Evolutionary conservation across 805 yeast genomes (phyloP).

Genomic region (Ogataea paradorogensis): DNA sequence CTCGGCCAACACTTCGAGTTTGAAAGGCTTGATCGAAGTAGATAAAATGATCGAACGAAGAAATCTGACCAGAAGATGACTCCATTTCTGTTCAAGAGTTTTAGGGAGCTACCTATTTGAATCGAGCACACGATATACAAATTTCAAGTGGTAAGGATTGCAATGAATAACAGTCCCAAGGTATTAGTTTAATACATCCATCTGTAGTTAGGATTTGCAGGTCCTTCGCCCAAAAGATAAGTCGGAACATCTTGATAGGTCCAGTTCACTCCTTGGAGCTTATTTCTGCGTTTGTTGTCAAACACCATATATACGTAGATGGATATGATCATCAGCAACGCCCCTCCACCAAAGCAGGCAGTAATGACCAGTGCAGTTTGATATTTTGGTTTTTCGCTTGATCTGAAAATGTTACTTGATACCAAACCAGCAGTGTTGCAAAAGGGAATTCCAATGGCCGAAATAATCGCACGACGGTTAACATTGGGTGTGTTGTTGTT

Average conservation of each 20-base stretch:
- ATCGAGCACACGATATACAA: too few species aligned
- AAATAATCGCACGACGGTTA: constrained; percentile 43
- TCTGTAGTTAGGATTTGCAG: constrained; percentile 35
- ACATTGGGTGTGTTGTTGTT: constrained; percentile 47
- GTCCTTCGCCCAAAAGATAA: constrained; percentile 41
- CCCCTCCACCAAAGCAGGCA: constrained; percentile 45
- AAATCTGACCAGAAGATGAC: too few species aligned
- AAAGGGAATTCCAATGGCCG: constrained; percentile 50
- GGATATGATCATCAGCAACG: constrained; percentile 31
- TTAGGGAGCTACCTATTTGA: too few species aligned
- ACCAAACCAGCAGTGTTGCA: constrained; percentile 58
- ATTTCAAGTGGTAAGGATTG: too few species aligned
- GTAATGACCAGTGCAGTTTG: constrained; percentile 47
- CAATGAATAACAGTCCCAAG: too few species aligned
- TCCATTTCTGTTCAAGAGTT: too few species aligned
- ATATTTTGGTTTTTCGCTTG: constrained; percentile 53
- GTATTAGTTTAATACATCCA: constrained; percentile 15
- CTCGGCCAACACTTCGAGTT: too few species aligned
- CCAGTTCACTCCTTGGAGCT: constrained; percentile 37
- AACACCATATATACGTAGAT: constrained; percentile 35
- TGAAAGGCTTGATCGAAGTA: too few species aligned
- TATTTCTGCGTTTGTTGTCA: constrained; percentile 43
- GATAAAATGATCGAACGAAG: too few species aligned
- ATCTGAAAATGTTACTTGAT: constrained; percentile 48
- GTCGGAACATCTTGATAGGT: constrained; percentile 44